Base-by-base conservation (phyloP, 768 basidiomycete genomes). In the Mrakia gelida region DNA sequence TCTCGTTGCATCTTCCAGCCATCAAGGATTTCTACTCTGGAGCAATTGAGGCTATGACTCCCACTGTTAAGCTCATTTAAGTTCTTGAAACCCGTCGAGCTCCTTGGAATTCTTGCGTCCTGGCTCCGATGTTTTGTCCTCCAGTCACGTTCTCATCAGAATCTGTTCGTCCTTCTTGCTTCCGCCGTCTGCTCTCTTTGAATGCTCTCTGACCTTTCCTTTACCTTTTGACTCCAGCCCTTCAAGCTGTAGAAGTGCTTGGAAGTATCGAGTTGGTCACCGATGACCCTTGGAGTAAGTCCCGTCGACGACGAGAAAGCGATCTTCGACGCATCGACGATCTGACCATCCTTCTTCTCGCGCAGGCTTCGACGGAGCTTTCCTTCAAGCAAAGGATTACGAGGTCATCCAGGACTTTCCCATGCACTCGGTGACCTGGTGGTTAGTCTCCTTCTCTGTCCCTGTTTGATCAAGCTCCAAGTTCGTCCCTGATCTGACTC, bases 301-400 rank as follows among this genome's bases (percentile, higher is more conserved):
- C n/a, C n/a, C n/a, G n/a, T n/a, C n/a, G n/a, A n/a, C n/a, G 13
- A 34, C 3, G 65, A 68, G n/a, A n/a, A n/a, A n/a, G n/a, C n/a
- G n/a, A n/a, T n/a, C n/a, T n/a, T 38, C 7, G 65, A 68, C 65
- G 32, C 65, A 4, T 23, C 34, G 65, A n/a, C n/a, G n/a, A 11
- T 13, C 34, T 67, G 30, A 34, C 18, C 15, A 5, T 32, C n/a
- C n/a, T n/a, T 13, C 34, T 67, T 28, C 34, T 4, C 4, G 3
- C 65, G 21, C 65, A 68, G 65, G 43, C 38, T 38, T 68, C 34
- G 65, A 68, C 38, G 65, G 65, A 13, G 65, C 65, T 13, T 68
- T 68, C 18, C 2, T 68, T 26, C 65, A 18, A 26, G 65, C 65
- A 2, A 41, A 68, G 21, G 65, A 68, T 38, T 41, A 34, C 34